A percentile compares a stretch with the other conserved stretches of the same genome.
phyloP scores from a whole-genome alignment of 2,329 filamentous ascomycete species.

The Alternaria incomplexa region DNA sequence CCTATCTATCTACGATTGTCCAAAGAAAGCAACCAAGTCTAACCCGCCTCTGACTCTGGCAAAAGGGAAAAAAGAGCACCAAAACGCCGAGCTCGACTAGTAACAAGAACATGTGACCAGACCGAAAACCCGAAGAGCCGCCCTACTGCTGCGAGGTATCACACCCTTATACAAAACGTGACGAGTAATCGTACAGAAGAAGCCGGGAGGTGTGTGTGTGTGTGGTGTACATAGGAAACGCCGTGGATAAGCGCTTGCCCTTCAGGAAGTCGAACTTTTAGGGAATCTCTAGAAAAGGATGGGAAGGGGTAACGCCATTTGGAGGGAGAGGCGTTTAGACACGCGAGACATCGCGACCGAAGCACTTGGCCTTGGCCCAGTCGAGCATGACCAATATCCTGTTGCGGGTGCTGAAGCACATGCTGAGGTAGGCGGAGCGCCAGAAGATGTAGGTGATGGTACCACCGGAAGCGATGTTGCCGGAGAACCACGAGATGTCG shows the following conservation, averaged over 20 bases:
- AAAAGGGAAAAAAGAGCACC: neutral
- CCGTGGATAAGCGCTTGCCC: neutral
- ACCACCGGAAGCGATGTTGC: slow-evolving; percentile 92
- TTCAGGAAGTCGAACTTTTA: slow-evolving; percentile 6
- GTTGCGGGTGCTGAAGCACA: slow-evolving; percentile 99
- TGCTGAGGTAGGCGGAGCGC: slow-evolving; percentile 96
- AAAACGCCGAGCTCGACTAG: slow-evolving; percentile 16
- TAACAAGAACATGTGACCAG: slow-evolving; percentile 3
- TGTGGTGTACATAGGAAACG: neutral
- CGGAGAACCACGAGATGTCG: slow-evolving; percentile 96
- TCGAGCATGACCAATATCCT: slow-evolving; percentile 90
- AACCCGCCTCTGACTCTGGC: neutral
- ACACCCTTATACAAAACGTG: slow-evolving; percentile 13
- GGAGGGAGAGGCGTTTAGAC: slow-evolving; percentile 53
- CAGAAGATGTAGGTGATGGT: slow-evolving; percentile 98
- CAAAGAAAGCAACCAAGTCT: neutral
- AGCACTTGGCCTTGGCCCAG: slow-evolving; percentile 96
- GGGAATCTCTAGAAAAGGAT: neutral
- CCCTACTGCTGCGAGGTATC: slow-evolving; percentile 2
- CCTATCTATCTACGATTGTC: neutral
- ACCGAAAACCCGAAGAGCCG: neutral
- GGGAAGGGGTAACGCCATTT: neutral
- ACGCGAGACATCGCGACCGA: slow-evolving; percentile 91
- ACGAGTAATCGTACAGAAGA: slow-evolving; percentile 11
- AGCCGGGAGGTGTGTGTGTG: slow-evolving; percentile 3